phyloP scores from a whole-genome alignment of 306 rosid species.

The Abrus precatorius region DNA sequence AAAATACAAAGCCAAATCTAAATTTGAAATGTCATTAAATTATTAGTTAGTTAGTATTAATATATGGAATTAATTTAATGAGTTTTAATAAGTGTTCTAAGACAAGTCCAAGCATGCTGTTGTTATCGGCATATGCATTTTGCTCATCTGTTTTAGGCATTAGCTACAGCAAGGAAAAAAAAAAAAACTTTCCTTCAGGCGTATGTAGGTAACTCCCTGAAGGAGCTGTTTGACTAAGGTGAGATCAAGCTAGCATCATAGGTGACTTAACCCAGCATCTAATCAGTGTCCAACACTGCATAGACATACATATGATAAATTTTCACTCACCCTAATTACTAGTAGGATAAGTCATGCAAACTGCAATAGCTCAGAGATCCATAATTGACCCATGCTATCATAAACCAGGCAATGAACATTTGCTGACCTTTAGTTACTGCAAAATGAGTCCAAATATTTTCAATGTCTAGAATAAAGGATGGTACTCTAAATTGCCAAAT shows the following conservation, averaged over 20 bases:
- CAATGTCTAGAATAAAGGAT: neutral
- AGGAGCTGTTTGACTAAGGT: neutral
- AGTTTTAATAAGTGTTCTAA: conserved; percentile 22
- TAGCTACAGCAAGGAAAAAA: neutral
- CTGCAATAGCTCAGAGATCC: neutral
- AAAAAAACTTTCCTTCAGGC: neutral
- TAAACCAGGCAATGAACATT: neutral
- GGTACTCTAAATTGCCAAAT: neutral
- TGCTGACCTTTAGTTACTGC: neutral
- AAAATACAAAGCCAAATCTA: conserved; percentile 27
- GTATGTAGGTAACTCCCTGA: neutral
- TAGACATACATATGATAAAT: neutral
- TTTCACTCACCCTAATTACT: conserved; percentile 18
- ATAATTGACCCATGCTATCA: neutral
- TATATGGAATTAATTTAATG: conserved; percentile 1
- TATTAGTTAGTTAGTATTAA: neutral
- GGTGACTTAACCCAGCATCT: conserved; percentile 24
- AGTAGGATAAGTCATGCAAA: conserved; percentile 20
- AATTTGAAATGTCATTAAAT: conserved; percentile 29
- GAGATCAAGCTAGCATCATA: neutral
- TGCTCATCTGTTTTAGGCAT: neutral
- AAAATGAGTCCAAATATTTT: conserved; percentile 1
- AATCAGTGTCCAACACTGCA: neutral
- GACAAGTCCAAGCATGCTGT: conserved; percentile 1
- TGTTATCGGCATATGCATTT: neutral